phyloP scores from a whole-genome alignment of 768 basidiomycete genomes.

The Podaxis pistillaris region DNA sequence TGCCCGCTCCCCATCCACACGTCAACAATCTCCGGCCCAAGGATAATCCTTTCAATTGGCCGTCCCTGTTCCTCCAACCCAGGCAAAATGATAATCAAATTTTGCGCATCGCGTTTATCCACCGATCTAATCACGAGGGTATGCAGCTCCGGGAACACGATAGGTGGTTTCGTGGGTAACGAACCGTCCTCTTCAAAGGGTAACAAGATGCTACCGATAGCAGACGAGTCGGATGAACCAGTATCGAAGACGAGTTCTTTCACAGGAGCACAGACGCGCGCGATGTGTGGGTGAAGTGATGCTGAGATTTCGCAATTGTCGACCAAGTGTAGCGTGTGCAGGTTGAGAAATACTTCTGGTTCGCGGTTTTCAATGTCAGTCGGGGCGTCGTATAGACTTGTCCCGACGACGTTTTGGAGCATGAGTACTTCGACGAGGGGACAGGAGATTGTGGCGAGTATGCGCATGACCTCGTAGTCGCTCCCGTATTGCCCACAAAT shows the following conservation, averaged over 20 bases:
- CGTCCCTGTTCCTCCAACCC: slow-evolving; percentile 5
- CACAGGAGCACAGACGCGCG: not conserved
- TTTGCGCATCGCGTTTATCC: slow-evolving; percentile 9
- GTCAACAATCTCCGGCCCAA: slow-evolving; percentile 3
- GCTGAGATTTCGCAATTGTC: slow-evolving; percentile 13
- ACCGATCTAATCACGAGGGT: slow-evolving; percentile 8
- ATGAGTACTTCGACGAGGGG: slow-evolving; percentile 11
- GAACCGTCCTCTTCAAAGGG: not conserved
- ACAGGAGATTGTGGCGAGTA: slow-evolving; percentile 8
- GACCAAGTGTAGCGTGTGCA: slow-evolving; percentile 5
- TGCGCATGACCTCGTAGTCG: slow-evolving; percentile 12
- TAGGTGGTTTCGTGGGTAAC: slow-evolving; percentile 1
- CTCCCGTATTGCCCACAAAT: slow-evolving; percentile 13
- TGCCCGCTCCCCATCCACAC: slow-evolving; percentile 9
- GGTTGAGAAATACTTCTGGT: not conserved
- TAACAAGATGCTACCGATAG: slow-evolving; percentile 9
- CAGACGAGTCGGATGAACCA: slow-evolving; percentile 8
- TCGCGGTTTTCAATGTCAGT: slow-evolving; percentile 9
- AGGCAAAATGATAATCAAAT: slow-evolving; percentile 8
- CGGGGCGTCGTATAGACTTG: slow-evolving; percentile 6
- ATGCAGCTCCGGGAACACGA: slow-evolving; percentile 4
- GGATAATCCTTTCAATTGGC: not conserved
- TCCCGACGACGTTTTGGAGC: slow-evolving; percentile 10
- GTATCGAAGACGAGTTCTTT: slow-evolving; percentile 13
- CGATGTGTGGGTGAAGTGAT: not conserved